A percentile compares a stretch with the other conserved stretches of the same genome.
These are phyloP conservation scores for Herpotrichia juniperi DNA, from an alignment of 2,329 filamentous ascomycete species.

Conservation along the genomic window DNA sequence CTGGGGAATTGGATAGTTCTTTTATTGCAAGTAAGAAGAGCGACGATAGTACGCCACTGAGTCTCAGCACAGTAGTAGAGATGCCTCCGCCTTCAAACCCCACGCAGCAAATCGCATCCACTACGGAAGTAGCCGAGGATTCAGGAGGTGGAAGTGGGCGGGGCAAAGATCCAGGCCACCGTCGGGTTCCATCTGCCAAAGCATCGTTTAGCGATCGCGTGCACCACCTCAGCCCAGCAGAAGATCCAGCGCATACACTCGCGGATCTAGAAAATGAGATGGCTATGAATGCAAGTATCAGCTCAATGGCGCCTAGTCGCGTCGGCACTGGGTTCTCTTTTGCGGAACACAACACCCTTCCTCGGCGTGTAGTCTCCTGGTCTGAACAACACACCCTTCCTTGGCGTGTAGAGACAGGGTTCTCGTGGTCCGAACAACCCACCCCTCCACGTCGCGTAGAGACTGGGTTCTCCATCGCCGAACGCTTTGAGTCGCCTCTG, in stretches of 20 bases:
- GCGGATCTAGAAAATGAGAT: slow-evolving; percentile 40
- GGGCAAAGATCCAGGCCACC: slow-evolving; percentile 8
- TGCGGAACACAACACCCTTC: slow-evolving; percentile 19
- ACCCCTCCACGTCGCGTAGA: slow-evolving; percentile 18
- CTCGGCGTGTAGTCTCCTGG: no score
- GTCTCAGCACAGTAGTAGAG: slow-evolving; percentile 28
- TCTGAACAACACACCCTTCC: no score
- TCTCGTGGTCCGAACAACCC: no score
- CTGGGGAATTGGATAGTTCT: slow-evolving; percentile 35
- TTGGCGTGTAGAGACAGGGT: no score
- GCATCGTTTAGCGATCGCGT: slow-evolving; percentile 44
- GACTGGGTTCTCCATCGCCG: slow-evolving; percentile 27
- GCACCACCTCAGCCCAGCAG: slow-evolving; percentile 29
- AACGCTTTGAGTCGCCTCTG: slow-evolving; percentile 32
- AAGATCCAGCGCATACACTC: slow-evolving; percentile 20
- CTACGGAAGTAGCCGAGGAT: neutral
- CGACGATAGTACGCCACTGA: slow-evolving; percentile 33
- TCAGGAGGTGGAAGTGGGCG: neutral
- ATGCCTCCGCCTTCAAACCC: slow-evolving; percentile 6
- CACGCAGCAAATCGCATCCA: neutral
- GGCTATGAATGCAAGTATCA: slow-evolving; percentile 32
- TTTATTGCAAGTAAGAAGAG: slow-evolving; percentile 30
- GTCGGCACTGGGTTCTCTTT: slow-evolving; percentile 34
- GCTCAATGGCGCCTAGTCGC: slow-evolving; percentile 30
- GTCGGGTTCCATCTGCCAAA: slow-evolving; percentile 29